Base-by-base conservation (phyloP, 2,329 filamentous ascomycete species). In the Rugonectria rugulosa region DNA sequence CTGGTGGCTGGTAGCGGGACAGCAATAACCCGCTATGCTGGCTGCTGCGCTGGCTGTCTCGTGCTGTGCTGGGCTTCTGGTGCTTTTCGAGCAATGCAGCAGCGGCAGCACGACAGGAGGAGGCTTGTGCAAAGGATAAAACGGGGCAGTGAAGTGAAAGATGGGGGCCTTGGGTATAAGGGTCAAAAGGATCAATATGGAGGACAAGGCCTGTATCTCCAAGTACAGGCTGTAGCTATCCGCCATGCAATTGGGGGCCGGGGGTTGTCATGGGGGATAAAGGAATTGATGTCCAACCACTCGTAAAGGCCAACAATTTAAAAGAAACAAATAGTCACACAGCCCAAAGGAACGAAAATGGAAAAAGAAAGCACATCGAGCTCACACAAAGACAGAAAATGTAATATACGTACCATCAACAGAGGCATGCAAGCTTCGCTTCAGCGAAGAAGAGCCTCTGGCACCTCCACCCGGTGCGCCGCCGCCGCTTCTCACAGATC, bases 341-440 rank as follows among this genome's bases (percentile, higher is more conserved):
- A 38, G 23, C 36, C 23, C 46, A 32, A 29, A 8, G 6, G 17
- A 34, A 23, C 12, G 19, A 15, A 53, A 45, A 14, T 15, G 15
- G 15, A 21, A 37, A 21, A 36, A 15, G 46, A 26, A 41, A 47
- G 17, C 26, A 23, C 19, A 37, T 47, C 20, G 17, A n/a, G 11
- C 41, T 37, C 21, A 24, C 8, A 48, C 37, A 27, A 37, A 14
- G 15, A 15, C 19, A 43, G 31, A 56, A 50, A 47, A 26, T n/a
- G 19, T 47, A n/a, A n/a, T 32, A 56, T 60, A 70, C 77, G 66
- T 77, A 85, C 84, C 84, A 74, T 87, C 82, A 75, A 87, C 86
- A 31, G 81, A 80, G 58, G 83, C 78, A 71, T 86, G 83, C 51
- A 84, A 81, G 63, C 79, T 84, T 67, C 84, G 78, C 75, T 87